Base-by-base conservation (phyloP, 2,329 filamentous ascomycete species). In the Colletotrichum sp. region DNA sequence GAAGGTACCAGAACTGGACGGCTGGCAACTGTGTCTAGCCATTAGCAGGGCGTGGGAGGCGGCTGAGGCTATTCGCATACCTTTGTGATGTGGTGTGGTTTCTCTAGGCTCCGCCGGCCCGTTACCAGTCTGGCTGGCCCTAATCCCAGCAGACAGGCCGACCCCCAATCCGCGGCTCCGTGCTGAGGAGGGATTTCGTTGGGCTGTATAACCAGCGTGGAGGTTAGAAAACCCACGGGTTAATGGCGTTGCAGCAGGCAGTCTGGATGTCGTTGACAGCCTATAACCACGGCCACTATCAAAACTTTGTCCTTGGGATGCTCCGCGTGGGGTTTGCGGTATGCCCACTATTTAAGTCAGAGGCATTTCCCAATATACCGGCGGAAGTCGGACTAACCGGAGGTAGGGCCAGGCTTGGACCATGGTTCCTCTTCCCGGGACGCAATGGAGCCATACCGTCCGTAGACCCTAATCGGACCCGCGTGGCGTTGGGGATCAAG, bases 231-330 rank as follows among this genome's bases (percentile, higher is more conserved):
- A 60, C 3, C 77, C 76, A 24, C 69, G 72, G 6, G 64, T 26
- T 9, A 69, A 62, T 13, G 80, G 79, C 16, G 82, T 80, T 10
- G 82, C 82, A n/a, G 78, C 71, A n/a, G 83, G 80, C 7, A 83
- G 75, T 16, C 83, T 82, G 7, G 83, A 81, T 36, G 83, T 80
- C 7, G 78, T 80, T 24, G 83, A 80, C 32, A 85, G 62, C 16
- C 81, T 81, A 28, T 82, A 74, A 16, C 79, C 73, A 26, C 67
- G 67, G 24, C 77, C 63, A 30, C 80, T 79, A 18, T 78, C 81
- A 80, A n/a, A 81, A 30, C 18, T 62, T 18, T 10, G 79, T 78
- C 84, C 80, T 30, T 80, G 82, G 13, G 83, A 82, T 21, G 34
- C 12, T 6, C 69, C 26, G n/a, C 39, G 32, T 16, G 84, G 83